Evolutionary conservation across 108 stramenopile genomes (phyloP), one percentile per base, ranked within the genome.

Genomic region (Epithemia pelagica): DNA sequence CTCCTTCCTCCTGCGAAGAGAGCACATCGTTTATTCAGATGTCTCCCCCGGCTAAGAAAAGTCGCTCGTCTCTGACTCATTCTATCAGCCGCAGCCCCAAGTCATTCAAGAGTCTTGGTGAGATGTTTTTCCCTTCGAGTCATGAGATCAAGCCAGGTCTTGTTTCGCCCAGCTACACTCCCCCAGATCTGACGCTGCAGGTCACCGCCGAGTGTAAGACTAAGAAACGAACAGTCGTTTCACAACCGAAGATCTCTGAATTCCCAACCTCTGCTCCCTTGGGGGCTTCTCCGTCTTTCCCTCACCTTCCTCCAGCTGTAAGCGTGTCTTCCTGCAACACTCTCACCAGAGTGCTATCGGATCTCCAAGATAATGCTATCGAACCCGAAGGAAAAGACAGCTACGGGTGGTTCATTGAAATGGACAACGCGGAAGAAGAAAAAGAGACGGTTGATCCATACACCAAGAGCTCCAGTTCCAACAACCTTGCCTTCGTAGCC

Each of bases 361-460:
- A 67, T 66, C 76, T 61, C 59, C 76, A 70, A 32, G 55, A 64
- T 56, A 18, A 2, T 24, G 54, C 57, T 2, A 23, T 52, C 51
- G 55, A 67, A 23, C 28, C 58, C 21, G 23, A 8, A 20, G 32
- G 56, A 21, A 66, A 56, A 20, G 73, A 74, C n/a, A 68, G 54
- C 54, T 78, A 78, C 32, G 84, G 84, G 18, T 85, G 84, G 84
- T 85, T 85, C 55, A 74, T 85, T 21, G 73, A 66, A 37, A 61
- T 78, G 62, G 77, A 78, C 28, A 46, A 66, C 19, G 73, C 58
- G 1, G 32, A 53, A 25, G 66, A 66, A 15, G 31, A 58, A 23
- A 23, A 21, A 58, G 20, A 51, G 10, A 19, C 28, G 1, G 20
- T 30, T 31, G 24, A 64, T 54, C 30, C 30, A 1, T 32, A 59